Conservation (phyloP, 2,329 filamentous ascomycete species). For the Paramyrothecium roridum region DNA sequence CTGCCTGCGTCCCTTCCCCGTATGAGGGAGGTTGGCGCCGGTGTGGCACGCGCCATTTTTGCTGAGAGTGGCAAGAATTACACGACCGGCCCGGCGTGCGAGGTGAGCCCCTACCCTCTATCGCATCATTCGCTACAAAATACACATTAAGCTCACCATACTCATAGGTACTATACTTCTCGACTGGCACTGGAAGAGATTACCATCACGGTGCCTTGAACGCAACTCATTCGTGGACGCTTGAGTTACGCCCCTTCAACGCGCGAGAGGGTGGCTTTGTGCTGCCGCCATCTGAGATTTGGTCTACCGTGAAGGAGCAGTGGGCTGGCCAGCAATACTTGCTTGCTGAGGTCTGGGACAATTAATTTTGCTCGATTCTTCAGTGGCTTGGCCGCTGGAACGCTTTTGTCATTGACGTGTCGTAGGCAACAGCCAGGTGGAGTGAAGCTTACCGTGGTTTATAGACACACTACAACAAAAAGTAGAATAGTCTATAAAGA, state of each 20-base stretch:
- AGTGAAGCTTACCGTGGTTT: too few species aligned
- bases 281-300: slow-evolving; percentile 38
- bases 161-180: slow-evolving; percentile 40
- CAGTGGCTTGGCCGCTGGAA: too few species aligned
- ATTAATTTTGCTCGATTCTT: not conserved
- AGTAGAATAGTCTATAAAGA: too few species aligned
- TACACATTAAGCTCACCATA: not conserved
- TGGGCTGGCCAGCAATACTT: slow-evolving; percentile 29
- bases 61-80: slow-evolving; percentile 10
- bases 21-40: slow-evolving; percentile 20
- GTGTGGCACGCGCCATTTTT: slow-evolving; percentile 35
- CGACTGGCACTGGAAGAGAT: slow-evolving; percentile 43
- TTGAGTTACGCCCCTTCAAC: slow-evolving; percentile 28
- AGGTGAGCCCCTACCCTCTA: slow-evolving; percentile 38
- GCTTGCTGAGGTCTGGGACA: not conserved
- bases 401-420: too few species aligned
- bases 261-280: slow-evolving; percentile 37
- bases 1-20: slow-evolving; percentile 17
- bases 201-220: slow-evolving; percentile 38
- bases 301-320: slow-evolving; percentile 23
- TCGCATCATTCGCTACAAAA: not conserved
- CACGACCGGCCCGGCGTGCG: slow-evolving; percentile 48
- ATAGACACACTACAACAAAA: too few species aligned
- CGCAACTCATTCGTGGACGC: slow-evolving; percentile 38
- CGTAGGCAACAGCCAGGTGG: too few species aligned